A percentile compares a stretch with the other conserved stretches of the same genome.
Conservation (phyloP, 1,284 basidiomycete species). For the Mycena citricolor region DNA sequence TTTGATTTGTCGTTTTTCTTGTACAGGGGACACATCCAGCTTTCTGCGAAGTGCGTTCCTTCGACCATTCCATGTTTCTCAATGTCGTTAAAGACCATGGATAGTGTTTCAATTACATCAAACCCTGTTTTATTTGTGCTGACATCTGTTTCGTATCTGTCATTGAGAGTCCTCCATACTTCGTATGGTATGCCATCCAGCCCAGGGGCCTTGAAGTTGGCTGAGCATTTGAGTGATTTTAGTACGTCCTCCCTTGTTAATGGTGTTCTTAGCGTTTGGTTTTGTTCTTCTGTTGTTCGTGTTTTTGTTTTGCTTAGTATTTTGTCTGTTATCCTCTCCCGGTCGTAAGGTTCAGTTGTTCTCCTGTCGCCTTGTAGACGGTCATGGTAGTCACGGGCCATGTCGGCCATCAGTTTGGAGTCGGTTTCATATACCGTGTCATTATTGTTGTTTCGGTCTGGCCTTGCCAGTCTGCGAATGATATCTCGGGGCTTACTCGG, state of each 20-base stretch:
- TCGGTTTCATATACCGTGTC: slow-evolving; percentile 1
- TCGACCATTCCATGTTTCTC: neutral
- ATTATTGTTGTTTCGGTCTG: neutral
- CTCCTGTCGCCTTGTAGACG: neutral
- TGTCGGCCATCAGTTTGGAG: slow-evolving; percentile 2
- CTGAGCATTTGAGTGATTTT: neutral
- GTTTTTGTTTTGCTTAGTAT: neutral
- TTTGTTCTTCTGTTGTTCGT: neutral
- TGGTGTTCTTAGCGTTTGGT: neutral
- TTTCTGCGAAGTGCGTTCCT: slow-evolving; percentile 9
- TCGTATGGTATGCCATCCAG: slow-evolving; percentile 13
- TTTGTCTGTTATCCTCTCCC: neutral
- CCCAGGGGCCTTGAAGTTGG: slow-evolving; percentile 9
- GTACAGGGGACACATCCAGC: slow-evolving; percentile 21
- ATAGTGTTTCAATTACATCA: neutral
- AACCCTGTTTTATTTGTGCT: neutral
- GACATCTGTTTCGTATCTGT: neutral
- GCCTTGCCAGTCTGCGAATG: neutral
- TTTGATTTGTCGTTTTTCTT: slow-evolving; percentile 15
- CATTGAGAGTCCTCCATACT: slow-evolving; percentile 7
- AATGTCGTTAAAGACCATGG: slow-evolving; percentile 15
- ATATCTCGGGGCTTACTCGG: neutral
- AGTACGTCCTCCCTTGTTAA: slow-evolving; percentile 3
- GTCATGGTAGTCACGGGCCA: slow-evolving; percentile 6
- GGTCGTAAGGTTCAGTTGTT: neutral